Evolutionary conservation across 106 monocot species (phyloP).

Genomic region (Dendrobium huoshanense): DNA sequence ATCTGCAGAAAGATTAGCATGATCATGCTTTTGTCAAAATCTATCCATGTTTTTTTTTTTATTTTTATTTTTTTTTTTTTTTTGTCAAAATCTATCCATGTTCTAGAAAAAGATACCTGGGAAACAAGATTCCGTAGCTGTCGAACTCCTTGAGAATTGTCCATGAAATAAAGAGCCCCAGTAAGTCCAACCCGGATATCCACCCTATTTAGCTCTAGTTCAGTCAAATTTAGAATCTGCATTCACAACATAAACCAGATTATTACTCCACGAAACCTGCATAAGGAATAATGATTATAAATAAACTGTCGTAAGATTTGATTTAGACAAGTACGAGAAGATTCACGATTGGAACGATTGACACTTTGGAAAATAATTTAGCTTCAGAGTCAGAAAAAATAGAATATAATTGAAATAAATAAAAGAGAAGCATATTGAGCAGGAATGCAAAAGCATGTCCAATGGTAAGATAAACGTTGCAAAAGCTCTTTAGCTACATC

Average conservation of each 20-base stretch:
- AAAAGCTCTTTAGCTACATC: too few species aligned
- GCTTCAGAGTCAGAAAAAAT: not conserved
- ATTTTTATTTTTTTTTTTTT: too few species aligned
- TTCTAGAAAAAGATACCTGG: constrained; percentile 38
- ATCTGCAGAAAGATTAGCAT: not conserved
- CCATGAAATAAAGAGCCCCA: constrained; percentile 90
- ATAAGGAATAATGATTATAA: not conserved
- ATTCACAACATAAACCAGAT: not conserved
- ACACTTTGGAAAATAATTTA: not conserved
- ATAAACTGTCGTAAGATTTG: not conserved
- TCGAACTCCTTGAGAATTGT: constrained; percentile 82
- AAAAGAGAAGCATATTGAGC: too few species aligned
- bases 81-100: not conserved
- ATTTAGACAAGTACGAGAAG: not conserved
- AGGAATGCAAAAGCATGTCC: too few species aligned
- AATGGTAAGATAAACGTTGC: too few species aligned
- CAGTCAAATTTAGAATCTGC: constrained; percentile 97
- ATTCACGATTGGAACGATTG: not conserved
- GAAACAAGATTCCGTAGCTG: constrained; percentile 94
- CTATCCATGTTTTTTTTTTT: too few species aligned
- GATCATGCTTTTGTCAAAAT: not conserved
- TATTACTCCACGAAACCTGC: not conserved
- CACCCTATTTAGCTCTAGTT: constrained; percentile 90
- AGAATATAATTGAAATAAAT: too few species aligned
- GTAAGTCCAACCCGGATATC: constrained; percentile 88